These are phyloP conservation scores for Penicillium chermesinum DNA, from an alignment of 495 filamentous ascomycete genomes.

Conservation along the genomic window DNA sequence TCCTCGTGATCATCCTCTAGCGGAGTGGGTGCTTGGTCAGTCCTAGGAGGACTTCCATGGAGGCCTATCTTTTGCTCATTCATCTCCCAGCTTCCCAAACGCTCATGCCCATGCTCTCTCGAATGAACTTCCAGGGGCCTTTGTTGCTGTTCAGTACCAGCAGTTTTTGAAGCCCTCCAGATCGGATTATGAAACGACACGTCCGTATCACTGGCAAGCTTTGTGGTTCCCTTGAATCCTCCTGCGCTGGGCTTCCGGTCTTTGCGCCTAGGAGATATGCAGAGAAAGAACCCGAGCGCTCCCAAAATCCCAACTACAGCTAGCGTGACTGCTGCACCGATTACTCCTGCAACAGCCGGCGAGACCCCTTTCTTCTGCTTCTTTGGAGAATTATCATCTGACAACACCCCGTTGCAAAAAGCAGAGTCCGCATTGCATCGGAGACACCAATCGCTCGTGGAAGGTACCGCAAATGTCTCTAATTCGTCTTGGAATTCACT, in stretches of 20 bases:
- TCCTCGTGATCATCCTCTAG: constrained; percentile 20
- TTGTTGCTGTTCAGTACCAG: constrained; percentile 11
- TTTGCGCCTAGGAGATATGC: constrained; percentile 32
- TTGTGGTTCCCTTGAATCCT: constrained; percentile 47
- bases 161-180: constrained; percentile 21
- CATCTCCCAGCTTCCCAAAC: constrained; percentile 52
- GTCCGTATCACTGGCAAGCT: constrained; percentile 48
- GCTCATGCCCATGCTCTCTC: constrained; percentile 37
- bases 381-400: neutral
- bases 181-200: constrained; percentile 32
- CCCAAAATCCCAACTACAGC: constrained; percentile 25
- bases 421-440: constrained; percentile 58
- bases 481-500: constrained; percentile 57
- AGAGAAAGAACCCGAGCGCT: constrained; percentile 33
- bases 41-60: constrained; percentile 4
- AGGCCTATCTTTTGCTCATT: constrained; percentile 22
- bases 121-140: constrained; percentile 13
- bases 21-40: neutral
- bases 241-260: constrained; percentile 24
- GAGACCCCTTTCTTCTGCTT: constrained; percentile 15
- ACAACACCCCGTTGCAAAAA: constrained; percentile 48
- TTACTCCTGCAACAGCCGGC: constrained; percentile 50
- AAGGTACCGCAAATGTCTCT: constrained; percentile 53
- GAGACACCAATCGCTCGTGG: constrained; percentile 62
- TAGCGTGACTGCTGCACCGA: constrained; percentile 46